Percentiles rank a stretch among this genome's conserved stretches.
These are phyloP conservation scores for Macadamia tetraphylla DNA, from an alignment of 164 flowering plant genomes.

Conservation along the genomic window DNA sequence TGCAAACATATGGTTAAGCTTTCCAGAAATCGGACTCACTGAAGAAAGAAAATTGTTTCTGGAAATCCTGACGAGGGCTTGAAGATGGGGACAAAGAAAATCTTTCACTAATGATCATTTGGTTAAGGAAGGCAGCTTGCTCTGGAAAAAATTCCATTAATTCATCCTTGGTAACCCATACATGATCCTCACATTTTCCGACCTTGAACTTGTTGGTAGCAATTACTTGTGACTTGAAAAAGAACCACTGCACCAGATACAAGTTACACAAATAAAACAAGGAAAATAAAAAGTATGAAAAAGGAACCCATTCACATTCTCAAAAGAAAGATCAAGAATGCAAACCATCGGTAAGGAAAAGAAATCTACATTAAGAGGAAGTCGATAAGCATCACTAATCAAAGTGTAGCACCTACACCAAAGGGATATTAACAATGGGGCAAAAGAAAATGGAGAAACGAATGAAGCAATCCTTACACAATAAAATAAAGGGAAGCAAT, in stretches of 20 bases:
- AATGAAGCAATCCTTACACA: no score
- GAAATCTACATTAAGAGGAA: no score
- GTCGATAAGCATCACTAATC: no score
- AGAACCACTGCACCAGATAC: slow-evolving; percentile 53
- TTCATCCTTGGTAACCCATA: slow-evolving; percentile 97
- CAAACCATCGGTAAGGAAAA: no score
- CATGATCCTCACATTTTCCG: slow-evolving; percentile 66
- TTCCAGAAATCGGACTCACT: no score
- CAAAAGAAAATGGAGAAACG: no score
- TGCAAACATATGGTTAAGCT: no score
- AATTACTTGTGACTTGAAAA: slow-evolving; percentile 94
- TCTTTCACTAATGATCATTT: slow-evolving; percentile 83
- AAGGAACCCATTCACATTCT: no score
- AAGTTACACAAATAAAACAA: not conserved
- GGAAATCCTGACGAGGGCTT: not conserved
- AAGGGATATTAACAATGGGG: no score
- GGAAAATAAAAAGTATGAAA: no score
- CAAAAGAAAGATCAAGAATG: not conserved
- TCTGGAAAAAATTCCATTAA: slow-evolving; percentile 79
- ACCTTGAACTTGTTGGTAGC: slow-evolving; percentile 56
- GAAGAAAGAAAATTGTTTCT: not conserved
- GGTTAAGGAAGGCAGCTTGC: slow-evolving; percentile 58
- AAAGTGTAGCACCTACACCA: no score
- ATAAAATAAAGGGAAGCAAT: no score
- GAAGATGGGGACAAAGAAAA: not conserved